Conservation (phyloP, 805 yeast genomes). For the Saturnispora diversa region DNA sequence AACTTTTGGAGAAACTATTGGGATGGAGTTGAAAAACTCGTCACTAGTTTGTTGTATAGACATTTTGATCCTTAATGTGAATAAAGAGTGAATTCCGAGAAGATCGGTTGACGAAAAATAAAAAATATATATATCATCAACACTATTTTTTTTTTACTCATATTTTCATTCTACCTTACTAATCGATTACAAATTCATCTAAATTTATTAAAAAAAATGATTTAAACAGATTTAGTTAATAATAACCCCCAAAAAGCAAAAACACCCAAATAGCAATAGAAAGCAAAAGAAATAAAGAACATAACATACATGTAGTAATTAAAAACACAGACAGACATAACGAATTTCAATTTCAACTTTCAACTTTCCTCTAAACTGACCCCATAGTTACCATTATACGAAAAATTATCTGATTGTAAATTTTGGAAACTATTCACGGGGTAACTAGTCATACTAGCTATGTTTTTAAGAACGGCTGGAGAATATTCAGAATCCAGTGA, state of each 20-base stretch:
- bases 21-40: slow-evolving; percentile 3
- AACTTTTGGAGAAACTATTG: slow-evolving; percentile 34
- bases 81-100: no score
- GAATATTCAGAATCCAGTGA: slow-evolving; percentile 2
- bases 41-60: not conserved
- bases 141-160: no score
- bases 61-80: no score
- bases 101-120: no score
- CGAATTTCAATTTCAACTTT: no score
- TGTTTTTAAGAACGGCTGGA: not conserved
- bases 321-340: not conserved
- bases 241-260: no score
- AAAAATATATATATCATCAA: no score
- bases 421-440: not conserved
- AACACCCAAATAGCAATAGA: not conserved
- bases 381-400: not conserved
- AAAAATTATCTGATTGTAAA: not conserved
- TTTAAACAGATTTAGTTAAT: no score
- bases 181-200: no score
- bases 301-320: not conserved
- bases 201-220: no score
- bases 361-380: not conserved
- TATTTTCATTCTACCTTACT: no score
- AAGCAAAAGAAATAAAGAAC: not conserved
- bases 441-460: not conserved